Evolutionary conservation across 1,139 yeast species (phyloP).

Genomic region (Nakaseomyces delphensis): DNA sequence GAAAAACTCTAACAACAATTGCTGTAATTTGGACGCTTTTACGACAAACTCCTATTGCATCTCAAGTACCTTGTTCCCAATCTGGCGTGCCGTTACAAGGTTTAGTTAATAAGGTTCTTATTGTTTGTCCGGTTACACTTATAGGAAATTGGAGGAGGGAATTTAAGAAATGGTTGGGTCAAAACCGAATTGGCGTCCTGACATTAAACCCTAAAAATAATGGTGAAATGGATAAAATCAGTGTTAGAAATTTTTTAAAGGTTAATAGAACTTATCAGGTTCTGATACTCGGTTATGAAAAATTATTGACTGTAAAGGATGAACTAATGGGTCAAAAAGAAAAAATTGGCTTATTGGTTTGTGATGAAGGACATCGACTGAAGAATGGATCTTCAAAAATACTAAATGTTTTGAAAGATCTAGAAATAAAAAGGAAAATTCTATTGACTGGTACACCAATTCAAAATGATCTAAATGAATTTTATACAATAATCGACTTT

Average conservation of each 20-base stretch:
- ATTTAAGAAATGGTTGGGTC: conserved; percentile 82
- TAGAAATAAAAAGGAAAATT: conserved; percentile 51
- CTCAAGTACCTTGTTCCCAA: conserved; percentile 23
- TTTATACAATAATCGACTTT: conserved; percentile 71
- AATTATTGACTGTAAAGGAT: conserved; percentile 34
- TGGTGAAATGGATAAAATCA: conserved; percentile 48
- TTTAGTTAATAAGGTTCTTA: conserved; percentile 45
- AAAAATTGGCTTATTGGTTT: conserved; percentile 56
- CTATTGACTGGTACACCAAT: conserved; percentile 89
- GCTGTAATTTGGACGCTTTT: conserved; percentile 75
- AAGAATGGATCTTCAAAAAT: conserved; percentile 66
- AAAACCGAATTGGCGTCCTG: conserved; percentile 51
- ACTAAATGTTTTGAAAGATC: conserved; percentile 48
- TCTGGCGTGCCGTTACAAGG: conserved; percentile 27
- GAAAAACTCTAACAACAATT: conserved; percentile 85
- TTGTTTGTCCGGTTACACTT: conserved; percentile 89
- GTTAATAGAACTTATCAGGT: conserved; percentile 69
- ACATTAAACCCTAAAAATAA: conserved; percentile 43
- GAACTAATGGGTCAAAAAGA: conserved; percentile 46
- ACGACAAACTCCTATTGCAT: conserved; percentile 54
- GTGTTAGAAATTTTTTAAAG: conserved; percentile 51
- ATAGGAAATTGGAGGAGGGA: conserved; percentile 84
- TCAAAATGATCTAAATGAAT: conserved; percentile 83
- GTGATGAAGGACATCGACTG: conserved; percentile 93
- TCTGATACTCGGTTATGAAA: conserved; percentile 80